Evolutionary conservation across 2,329 filamentous ascomycete species (phyloP), one percentile per base, ranked within the genome.

Genomic region (Penicillium palitans): DNA sequence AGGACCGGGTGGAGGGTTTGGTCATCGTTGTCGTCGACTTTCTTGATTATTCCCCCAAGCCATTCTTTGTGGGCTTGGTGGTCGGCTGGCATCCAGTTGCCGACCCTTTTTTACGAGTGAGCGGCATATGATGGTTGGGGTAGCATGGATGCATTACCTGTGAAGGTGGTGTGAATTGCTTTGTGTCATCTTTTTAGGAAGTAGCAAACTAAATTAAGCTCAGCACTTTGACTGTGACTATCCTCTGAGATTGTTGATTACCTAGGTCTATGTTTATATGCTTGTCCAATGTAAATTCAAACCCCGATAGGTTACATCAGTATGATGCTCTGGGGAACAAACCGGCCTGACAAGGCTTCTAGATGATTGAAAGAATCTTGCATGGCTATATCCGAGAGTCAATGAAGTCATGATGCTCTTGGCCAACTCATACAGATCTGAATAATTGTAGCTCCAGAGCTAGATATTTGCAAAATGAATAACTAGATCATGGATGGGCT

Each of bases 31-130:
- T 77, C 72, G 64, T 87, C 82, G 24, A 86, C 81, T 41, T 86
- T 77, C 8, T 82, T 72, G 44, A 87, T 80, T 21, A 84, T 78
- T 15, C 78, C 78, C 8, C 76, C 75, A n/a, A 90, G 80, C 84
- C 84, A 90, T 70, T 84, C 81, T 55, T 79, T 80, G 70, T 89
- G 85, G 10, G 86, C 76, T 39, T 83, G 80, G 68, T 86, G 82
- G 73, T 89, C 85, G 2, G 83, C 76, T 3, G 86, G 86, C 29
- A 90, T 80, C 87, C 87, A 90, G 39, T 76, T 75, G 9, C 85
- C 85, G 2, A 78, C 72, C 68, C 82, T 84, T 84, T 48, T 48
- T 5, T 4, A 1, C 17, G 9, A 27, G 9, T 45, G 27, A 55
- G 42, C 2, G 24, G 1, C 1, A 42, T 24, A 5, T 4, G 4